Evolutionary conservation across 306 rosid genomes (phyloP).

Genomic region (Rosa chinensis): DNA sequence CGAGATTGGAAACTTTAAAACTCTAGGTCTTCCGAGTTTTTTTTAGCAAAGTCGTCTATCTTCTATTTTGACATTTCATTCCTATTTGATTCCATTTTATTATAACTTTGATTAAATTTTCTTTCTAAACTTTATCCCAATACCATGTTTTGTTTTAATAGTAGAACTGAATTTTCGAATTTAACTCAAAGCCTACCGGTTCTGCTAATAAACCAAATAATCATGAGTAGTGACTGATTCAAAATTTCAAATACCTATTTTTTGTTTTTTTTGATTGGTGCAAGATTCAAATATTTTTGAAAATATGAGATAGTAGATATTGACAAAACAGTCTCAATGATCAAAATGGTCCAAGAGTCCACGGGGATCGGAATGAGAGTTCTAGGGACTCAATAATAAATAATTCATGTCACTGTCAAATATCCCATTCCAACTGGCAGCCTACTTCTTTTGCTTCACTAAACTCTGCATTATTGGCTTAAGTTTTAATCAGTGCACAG

Average conservation of each 20-base stretch:
- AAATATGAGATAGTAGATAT: not conserved
- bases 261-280: not conserved
- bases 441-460: not conserved
- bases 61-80: not conserved
- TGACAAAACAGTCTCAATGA: not conserved
- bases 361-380: not conserved
- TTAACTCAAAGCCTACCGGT: too few species aligned
- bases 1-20: too few species aligned
- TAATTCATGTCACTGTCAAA: not conserved
- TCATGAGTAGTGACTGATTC: not conserved
- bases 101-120: not conserved
- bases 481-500: not conserved
- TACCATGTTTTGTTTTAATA: not conserved
- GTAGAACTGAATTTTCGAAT: too few species aligned
- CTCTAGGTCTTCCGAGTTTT: too few species aligned
- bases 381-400: not conserved
- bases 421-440: not conserved
- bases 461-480: not conserved
- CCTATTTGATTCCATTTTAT: not conserved
- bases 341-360: not conserved
- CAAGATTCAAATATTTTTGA: constrained; percentile 1
- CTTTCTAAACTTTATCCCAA: not conserved
- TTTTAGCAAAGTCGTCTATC: too few species aligned
- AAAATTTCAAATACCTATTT: not conserved
- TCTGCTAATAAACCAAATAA: not conserved